phyloP scores from a whole-genome alignment of 73 alveolate species.

The Effrenium voratum region DNA sequence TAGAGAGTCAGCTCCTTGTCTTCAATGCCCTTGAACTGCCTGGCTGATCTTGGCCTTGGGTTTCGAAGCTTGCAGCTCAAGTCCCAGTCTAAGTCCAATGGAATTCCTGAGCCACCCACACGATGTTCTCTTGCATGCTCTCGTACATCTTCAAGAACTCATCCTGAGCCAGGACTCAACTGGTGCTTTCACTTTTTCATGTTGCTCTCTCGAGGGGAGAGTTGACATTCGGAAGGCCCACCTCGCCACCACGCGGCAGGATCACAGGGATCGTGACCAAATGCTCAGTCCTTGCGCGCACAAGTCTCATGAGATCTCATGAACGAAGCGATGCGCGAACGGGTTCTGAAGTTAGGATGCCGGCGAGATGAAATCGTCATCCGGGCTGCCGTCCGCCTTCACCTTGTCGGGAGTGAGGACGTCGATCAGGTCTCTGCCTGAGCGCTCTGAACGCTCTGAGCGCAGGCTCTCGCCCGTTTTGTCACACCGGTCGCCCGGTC shows the following conservation, averaged over 20 bases:
- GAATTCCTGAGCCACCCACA: not conserved
- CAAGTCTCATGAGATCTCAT: too few species aligned
- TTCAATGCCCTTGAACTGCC: slow-evolving; percentile 75
- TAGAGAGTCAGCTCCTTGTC: slow-evolving; percentile 45
- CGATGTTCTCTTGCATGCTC: slow-evolving; percentile 72
- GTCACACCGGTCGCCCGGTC: not conserved
- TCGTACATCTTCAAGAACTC: slow-evolving; percentile 75
- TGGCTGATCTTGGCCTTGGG: slow-evolving; percentile 66
- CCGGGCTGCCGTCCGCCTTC: slow-evolving; percentile 64
- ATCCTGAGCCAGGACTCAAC: not conserved
- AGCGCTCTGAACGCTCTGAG: not conserved
- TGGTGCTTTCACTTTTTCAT: not conserved
- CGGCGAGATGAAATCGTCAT: slow-evolving; percentile 70
- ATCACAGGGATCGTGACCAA: slow-evolving; percentile 62
- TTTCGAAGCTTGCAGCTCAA: not conserved
- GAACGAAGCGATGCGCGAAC: too few species aligned
- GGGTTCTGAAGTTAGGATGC: too few species aligned
- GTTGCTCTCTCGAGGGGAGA: not conserved
- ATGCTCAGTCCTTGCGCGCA: slow-evolving; percentile 89
- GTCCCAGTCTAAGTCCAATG: not conserved
- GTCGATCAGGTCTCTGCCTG: slow-evolving; percentile 75
- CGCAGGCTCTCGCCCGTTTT: not conserved
- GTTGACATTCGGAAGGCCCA: not conserved
- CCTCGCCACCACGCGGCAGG: slow-evolving; percentile 89
- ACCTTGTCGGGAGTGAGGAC: slow-evolving; percentile 78